Evolutionary conservation across 2,329 filamentous ascomycete genomes (phyloP), one percentile per base, ranked within the genome.

Genomic region (Pyrenophora tritici-repentis): DNA sequence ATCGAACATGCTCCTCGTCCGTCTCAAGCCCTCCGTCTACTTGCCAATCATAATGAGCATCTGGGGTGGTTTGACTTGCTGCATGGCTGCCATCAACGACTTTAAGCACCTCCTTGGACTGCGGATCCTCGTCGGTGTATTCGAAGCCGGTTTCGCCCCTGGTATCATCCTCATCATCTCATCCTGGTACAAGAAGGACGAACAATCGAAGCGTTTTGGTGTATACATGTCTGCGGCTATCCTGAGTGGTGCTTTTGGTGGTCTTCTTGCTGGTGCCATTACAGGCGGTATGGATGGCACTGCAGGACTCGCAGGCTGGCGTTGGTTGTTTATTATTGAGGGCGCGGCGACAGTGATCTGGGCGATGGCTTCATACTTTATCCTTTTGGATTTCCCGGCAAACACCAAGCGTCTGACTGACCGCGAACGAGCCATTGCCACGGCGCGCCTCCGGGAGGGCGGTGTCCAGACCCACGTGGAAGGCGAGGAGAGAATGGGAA

Each of bases 151-250:
- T 0, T 83, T 83, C 39, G 81, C 79, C 38, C 82, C 83, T 0
- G 83, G 82, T 20, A 77, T 83, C 36, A 71, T 82, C 38, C 77
- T 80, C 38, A 76, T 82, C 17, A 74, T 86, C 6, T 82, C 80
- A 0, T 82, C 76, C 3, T 52, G 49, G 49, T 52, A 52, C 49
- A 52, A 81, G 53, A 80, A 77, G 41, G 77, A 78, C 10, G 83
- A 86, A 58, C 77, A 85, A 35, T 79, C 80, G 0, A 82, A 82
- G 42, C 78, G 83, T 2, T 82, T 83, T 37, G 81, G 77, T 6
- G 67, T 86, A 1, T 85, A 83, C 58, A 81, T 84, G 53, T 81
- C 82, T n/a, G 81, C 80, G 1, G 81, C 81, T 0, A 79, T 84
- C 2, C 72, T 83, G 2, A 81, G 75, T 0, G 80, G 80, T n/a